These are phyloP conservation scores for Peterozyma toletana DNA, from an alignment of 805 yeast genomes.

Conservation along the genomic window DNA sequence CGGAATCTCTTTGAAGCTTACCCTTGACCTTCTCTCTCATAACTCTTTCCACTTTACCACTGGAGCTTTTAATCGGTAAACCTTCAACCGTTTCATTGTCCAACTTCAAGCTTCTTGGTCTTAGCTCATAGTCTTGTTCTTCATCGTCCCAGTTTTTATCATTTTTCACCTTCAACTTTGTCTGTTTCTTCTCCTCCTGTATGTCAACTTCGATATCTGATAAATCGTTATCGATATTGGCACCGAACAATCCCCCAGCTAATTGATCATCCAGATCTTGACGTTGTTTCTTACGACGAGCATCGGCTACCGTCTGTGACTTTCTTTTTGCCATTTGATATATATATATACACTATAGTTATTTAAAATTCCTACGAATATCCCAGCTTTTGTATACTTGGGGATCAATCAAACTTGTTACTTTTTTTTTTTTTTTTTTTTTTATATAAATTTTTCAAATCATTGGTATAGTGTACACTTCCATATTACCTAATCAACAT, in stretches of 20 bases:
- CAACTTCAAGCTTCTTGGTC: conserved; percentile 50
- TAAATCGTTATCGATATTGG: conserved; percentile 7
- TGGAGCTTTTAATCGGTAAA: conserved; percentile 69
- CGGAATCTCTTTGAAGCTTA: conserved; percentile 10
- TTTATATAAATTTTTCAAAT: too few species aligned
- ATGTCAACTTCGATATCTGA: conserved; percentile 11
- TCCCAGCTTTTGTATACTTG: too few species aligned
- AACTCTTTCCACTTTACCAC: conserved; percentile 71
- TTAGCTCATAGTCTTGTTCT: conserved; percentile 72
- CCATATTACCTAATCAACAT: too few species aligned
- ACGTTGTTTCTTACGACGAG: conserved; percentile 28
- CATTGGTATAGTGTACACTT: too few species aligned
- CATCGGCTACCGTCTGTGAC: conserved; percentile 11
- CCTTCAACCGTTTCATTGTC: conserved; percentile 49
- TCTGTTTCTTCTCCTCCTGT: conserved; percentile 12
- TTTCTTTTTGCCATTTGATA: conserved; percentile 6
- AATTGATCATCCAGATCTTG: conserved; percentile 35
- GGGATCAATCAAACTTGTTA: too few species aligned
- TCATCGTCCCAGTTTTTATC: conserved; percentile 48
- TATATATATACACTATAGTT: too few species aligned
- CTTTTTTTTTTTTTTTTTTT: too few species aligned
- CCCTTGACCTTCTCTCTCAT: conserved; percentile 22
- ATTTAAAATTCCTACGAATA: too few species aligned
- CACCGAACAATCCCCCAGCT: conserved; percentile 26
- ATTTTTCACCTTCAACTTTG: conserved; percentile 6